These are phyloP conservation scores for Pleomassaria siparia DNA, from an alignment of 2,329 filamentous ascomycete genomes.

Conservation along the genomic window DNA sequence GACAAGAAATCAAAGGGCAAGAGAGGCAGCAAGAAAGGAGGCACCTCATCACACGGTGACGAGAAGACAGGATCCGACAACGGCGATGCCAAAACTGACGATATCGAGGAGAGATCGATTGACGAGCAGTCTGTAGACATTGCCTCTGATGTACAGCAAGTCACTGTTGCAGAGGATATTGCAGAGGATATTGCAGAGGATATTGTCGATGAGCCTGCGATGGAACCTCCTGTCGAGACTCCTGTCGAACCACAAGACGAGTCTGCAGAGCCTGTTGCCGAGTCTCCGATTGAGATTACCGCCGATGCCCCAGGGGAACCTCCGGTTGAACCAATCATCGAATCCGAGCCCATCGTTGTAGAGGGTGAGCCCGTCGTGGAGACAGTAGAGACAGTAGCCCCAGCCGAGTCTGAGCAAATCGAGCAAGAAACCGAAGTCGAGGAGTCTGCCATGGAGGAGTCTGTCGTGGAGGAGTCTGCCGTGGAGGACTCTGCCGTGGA, in stretches of 20 bases:
- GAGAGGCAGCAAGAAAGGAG: constrained; percentile 16
- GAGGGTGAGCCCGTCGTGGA: not conserved
- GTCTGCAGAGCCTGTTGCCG: not conserved
- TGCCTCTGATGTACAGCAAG: not conserved
- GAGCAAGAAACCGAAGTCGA: not conserved
- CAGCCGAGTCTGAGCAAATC: not conserved
- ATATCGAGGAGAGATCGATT: not conserved
- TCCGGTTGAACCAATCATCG: not conserved
- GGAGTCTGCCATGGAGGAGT: not conserved
- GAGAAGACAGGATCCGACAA: constrained; percentile 13
- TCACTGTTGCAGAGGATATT: not conserved
- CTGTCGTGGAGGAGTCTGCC: not conserved
- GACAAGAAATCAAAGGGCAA: constrained; percentile 25
- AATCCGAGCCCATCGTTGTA: not conserved
- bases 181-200: not conserved
- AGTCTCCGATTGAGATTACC: not conserved
- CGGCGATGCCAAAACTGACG: constrained; percentile 20
- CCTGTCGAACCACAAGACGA: not conserved
- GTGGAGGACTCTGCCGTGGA: not conserved
- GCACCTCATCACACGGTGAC: constrained; percentile 10
- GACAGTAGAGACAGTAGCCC: not conserved
- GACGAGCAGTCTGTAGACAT: not conserved
- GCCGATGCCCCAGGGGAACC: not conserved
- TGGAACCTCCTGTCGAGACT: not conserved
- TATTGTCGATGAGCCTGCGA: not conserved